Percentiles rank a stretch among this genome's conserved stretches.
Evolutionary conservation across 495 filamentous ascomycete genomes (phyloP).

Genomic region (Chaetomium fimeti): DNA sequence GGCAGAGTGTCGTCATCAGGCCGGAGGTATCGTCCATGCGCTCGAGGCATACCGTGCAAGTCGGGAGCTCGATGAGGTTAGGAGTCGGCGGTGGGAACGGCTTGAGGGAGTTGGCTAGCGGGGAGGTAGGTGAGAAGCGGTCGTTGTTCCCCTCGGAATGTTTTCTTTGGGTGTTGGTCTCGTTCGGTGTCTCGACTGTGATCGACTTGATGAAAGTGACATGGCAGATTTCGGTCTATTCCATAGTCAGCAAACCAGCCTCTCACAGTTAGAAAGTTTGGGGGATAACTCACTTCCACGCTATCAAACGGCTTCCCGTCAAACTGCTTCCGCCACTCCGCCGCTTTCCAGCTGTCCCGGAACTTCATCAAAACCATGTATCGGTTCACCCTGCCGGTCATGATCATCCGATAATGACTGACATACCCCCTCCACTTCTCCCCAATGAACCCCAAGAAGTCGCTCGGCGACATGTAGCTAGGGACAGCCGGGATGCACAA

Average conservation of each 20-base stretch:
- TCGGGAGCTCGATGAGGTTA: slow-evolving; percentile 84
- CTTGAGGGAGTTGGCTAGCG: slow-evolving; percentile 59
- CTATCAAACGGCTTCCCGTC: slow-evolving; percentile 94
- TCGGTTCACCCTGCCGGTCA: slow-evolving; percentile 80
- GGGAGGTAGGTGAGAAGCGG: slow-evolving; percentile 58
- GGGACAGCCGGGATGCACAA: slow-evolving; percentile 93
- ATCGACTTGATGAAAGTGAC: slow-evolving; percentile 95
- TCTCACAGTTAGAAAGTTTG: background rate
- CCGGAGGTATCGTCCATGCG: slow-evolving; percentile 98
- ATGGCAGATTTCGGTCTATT: slow-evolving; percentile 90
- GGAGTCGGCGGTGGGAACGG: slow-evolving; percentile 91
- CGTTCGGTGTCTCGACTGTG: slow-evolving; percentile 52
- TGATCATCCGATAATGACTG: slow-evolving; percentile 93
- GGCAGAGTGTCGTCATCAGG: slow-evolving; percentile 90
- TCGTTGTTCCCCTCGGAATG: slow-evolving; percentile 63
- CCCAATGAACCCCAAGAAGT: slow-evolving; percentile 90
- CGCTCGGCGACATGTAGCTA: slow-evolving; percentile 83
- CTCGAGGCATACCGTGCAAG: slow-evolving; percentile 94
- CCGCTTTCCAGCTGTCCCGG: slow-evolving; percentile 67
- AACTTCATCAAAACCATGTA: slow-evolving; percentile 99
- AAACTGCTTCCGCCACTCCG: slow-evolving; percentile 78
- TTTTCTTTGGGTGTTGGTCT: slow-evolving; percentile 52
- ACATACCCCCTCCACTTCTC: slow-evolving; percentile 84
- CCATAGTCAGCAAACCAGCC: slow-evolving; percentile 16
- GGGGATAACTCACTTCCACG: slow-evolving; percentile 68